Conservation (phyloP, 2,329 filamentous ascomycete genomes). For the Whalleya microplaca region DNA sequence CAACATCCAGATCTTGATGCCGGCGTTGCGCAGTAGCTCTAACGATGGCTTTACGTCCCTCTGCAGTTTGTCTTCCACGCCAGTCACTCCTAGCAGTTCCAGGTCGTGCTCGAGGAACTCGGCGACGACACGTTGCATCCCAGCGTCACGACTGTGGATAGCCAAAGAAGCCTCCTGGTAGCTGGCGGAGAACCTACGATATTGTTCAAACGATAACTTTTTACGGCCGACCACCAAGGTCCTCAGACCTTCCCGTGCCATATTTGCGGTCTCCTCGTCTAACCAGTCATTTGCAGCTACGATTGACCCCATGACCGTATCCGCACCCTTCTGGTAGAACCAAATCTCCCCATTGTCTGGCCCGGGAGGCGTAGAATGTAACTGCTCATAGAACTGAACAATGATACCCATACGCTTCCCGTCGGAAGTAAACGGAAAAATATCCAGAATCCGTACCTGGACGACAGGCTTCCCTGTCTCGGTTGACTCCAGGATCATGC, state of each 20-base stretch:
- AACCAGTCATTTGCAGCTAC: constrained; percentile 98
- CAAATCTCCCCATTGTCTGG: constrained; percentile 78
- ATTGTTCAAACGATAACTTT: constrained; percentile 76
- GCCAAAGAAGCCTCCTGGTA: constrained; percentile 82
- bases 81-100: constrained; percentile 94
- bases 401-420: constrained; percentile 98
- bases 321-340: constrained; percentile 98
- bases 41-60: constrained; percentile 93
- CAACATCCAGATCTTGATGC: constrained; percentile 99
- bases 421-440: constrained; percentile 97
- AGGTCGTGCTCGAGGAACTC: constrained; percentile 85
- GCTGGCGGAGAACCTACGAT: constrained; percentile 74
- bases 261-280: constrained; percentile 98
- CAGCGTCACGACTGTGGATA: constrained; percentile 77
- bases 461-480: constrained; percentile 76
- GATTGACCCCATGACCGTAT: constrained; percentile 97
- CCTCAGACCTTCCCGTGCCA: constrained; percentile 93
- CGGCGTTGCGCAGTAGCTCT: constrained; percentile 92
- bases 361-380: constrained; percentile 50
- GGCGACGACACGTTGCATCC: constrained; percentile 79
- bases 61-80: constrained; percentile 96
- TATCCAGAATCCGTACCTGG: constrained; percentile 84
- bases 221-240: constrained; percentile 96
- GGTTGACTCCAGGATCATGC: constrained; percentile 79
- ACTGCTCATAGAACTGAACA: constrained; percentile 75